Conservation (phyloP, 1,284 basidiomycete genomes). For the Sporisorium iseilematis-ciliati region DNA sequence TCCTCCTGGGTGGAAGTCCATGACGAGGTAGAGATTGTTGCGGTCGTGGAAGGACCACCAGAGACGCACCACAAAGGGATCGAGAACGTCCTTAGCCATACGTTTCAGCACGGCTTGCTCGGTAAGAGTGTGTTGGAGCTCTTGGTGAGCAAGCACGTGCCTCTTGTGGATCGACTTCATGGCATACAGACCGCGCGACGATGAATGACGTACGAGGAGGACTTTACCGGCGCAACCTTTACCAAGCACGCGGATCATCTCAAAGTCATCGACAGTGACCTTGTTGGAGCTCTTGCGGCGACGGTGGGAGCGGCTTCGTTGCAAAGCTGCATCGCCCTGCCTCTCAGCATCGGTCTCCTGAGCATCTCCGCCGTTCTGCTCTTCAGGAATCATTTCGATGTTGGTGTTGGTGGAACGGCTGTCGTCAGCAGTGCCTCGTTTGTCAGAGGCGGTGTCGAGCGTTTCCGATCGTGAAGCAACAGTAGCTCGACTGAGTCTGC, state of each 20-base stretch:
- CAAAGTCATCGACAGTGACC: slow-evolving; percentile 76
- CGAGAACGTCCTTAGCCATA: slow-evolving; percentile 74
- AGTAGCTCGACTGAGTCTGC: slow-evolving; percentile 34
- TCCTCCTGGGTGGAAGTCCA: slow-evolving; percentile 93
- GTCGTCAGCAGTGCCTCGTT: slow-evolving; percentile 35
- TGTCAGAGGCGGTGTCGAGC: slow-evolving; percentile 31
- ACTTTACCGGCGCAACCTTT: slow-evolving; percentile 69
- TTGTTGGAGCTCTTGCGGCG: slow-evolving; percentile 52
- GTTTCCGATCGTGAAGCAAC: slow-evolving; percentile 36
- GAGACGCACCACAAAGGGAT: slow-evolving; percentile 69
- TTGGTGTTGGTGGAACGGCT: slow-evolving; percentile 44
- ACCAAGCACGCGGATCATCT: slow-evolving; percentile 68
- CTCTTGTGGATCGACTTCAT: slow-evolving; percentile 69
- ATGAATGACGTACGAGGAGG: slow-evolving; percentile 64
- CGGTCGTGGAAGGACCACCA: slow-evolving; percentile 69
- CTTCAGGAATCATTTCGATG: slow-evolving; percentile 60
- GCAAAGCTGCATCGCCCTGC: slow-evolving; percentile 8
- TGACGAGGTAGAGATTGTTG: slow-evolving; percentile 69
- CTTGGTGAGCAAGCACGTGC: slow-evolving; percentile 69
- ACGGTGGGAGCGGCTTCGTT: slow-evolving; percentile 20
- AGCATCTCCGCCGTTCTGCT: slow-evolving; percentile 32
- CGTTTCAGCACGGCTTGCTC: slow-evolving; percentile 74
- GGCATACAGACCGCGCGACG: slow-evolving; percentile 61
- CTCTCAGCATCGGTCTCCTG: slow-evolving; percentile 23
- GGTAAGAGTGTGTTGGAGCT: slow-evolving; percentile 68